Base-by-base conservation (phyloP, 352 stramenopile genomes). In the Pythium monospermum region DNA sequence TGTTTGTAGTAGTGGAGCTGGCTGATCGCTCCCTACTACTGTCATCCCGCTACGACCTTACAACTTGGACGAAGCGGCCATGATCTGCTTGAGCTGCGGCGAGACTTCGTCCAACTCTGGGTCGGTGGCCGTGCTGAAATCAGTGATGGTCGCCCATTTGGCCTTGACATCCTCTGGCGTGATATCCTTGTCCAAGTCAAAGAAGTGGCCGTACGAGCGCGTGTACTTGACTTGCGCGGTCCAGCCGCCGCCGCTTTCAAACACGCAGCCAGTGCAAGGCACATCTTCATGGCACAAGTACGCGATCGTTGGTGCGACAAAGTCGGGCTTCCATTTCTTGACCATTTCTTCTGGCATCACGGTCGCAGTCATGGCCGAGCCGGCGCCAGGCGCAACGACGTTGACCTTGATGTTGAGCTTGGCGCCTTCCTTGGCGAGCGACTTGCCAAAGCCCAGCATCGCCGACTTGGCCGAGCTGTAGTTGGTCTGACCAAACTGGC, bases 381-480 rank as follows among this genome's bases (percentile, higher is more conserved):
- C 85, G 23, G 87, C 86, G 18, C 83, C 82, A 3, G 87, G 86
- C 3, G 85, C 78, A 8, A 96, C 83, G 33, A 88, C 76, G 74
- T 96, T 96, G 44, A 92, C 81, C 64, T 91, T 86, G 64, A 96
- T 94, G 70, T 94, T 94, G 21, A 67, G 55, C 33, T 69, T 65
- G 28, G 64, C 78, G 45, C 86, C 87, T 59, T 96, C 87, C 63
- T 91, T 80, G 30, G 87, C 87, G 30, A 98, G 68, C 43, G 96
- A 84, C 63, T 95, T 91, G 51, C 87, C 94, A 49, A 98, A 85
- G 35, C 92, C 92, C 36, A 97, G 86, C 64, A 98, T 91, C 4
- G 87, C 92, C 15, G 95, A 61, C 76, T 98, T 98, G 41, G 76
- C 73, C 16, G 80, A 73, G 54, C 74, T 85, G 68, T 96, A 96